Conservation (phyloP, 768 basidiomycete genomes). For the Inosperma sp. region DNA sequence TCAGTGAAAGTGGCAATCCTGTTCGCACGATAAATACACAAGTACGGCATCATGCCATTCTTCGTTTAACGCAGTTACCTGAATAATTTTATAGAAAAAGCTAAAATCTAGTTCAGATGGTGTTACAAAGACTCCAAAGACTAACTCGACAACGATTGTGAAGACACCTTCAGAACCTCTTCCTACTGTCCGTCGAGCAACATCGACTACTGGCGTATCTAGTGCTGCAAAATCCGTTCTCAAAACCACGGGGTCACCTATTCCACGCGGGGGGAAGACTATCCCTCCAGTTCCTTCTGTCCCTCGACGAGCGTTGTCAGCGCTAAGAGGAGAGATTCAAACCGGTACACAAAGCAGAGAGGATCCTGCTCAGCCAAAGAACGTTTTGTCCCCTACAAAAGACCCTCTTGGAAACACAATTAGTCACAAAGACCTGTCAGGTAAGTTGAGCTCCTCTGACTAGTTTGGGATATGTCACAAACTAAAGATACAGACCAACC, state of each 20-base stretch:
- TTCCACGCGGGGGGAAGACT: conserved; percentile 9
- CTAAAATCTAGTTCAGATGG: conserved; percentile 13
- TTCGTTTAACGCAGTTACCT: background rate
- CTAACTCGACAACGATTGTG: conserved; percentile 10
- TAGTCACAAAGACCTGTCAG: background rate
- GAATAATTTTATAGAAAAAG: conserved; percentile 15
- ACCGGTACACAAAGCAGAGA: conserved; percentile 4
- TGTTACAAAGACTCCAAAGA: conserved; percentile 13
- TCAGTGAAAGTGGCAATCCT: conserved; percentile 45
- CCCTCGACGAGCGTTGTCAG: conserved; percentile 21
- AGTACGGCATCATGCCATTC: conserved; percentile 24
- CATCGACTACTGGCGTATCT: conserved; percentile 14
- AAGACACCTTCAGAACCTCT: conserved; percentile 12
- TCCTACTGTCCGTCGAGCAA: conserved; percentile 14
- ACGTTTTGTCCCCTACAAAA: conserved; percentile 36
- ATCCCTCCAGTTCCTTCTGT: conserved; percentile 19
- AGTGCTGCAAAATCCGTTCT: background rate
- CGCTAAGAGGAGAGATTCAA: conserved; percentile 16
- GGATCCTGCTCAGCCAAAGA: conserved; percentile 20
- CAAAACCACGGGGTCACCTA: background rate
- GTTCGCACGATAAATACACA: conserved; percentile 56
- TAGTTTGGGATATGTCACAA: too few relatives aligned
- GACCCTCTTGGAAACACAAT: conserved; percentile 31
- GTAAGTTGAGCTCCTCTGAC: background rate
- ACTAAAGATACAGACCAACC: background rate